These are phyloP conservation scores for Lactifluus echinatus DNA, from an alignment of 768 basidiomycete genomes.

Conservation along the genomic window DNA sequence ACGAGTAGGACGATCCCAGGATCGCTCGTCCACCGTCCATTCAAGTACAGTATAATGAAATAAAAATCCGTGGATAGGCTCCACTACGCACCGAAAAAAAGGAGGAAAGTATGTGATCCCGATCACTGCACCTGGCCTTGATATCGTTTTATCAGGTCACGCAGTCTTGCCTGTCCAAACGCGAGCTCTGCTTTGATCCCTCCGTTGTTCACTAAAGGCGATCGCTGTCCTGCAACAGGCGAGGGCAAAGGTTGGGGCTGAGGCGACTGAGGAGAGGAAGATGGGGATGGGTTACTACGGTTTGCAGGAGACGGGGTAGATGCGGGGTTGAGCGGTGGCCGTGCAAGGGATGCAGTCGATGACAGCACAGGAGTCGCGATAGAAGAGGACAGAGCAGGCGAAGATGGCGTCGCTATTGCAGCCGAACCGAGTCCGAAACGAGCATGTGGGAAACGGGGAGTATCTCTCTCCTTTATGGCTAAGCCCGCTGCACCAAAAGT, in stretches of 20 bases:
- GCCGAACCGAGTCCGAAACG: slow-evolving; percentile 5
- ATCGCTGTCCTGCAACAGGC: slow-evolving; percentile 2
- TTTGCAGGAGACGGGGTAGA: slow-evolving; percentile 31
- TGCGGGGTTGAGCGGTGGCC: slow-evolving; percentile 29
- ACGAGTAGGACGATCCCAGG: no score
- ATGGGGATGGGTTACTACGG: slow-evolving; percentile 20
- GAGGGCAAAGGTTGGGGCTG: neutral
- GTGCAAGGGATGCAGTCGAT: slow-evolving; percentile 67
- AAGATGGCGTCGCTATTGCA: slow-evolving; percentile 16
- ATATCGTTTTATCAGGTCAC: slow-evolving; percentile 78
- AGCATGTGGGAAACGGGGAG: neutral
- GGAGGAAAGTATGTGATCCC: neutral
- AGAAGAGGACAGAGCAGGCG: slow-evolving; percentile 47
- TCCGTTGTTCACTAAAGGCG: neutral
- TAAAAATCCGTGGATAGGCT: no score
- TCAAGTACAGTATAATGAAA: no score
- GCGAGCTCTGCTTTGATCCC: slow-evolving; percentile 40
- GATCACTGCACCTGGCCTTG: slow-evolving; percentile 35
- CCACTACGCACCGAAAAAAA: no score
- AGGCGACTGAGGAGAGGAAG: neutral
- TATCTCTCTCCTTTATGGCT: neutral
- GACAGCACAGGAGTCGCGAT: slow-evolving; percentile 66
- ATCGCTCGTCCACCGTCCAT: no score
- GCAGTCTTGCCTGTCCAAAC: slow-evolving; percentile 68
- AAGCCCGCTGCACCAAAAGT: neutral